Base-by-base conservation (phyloP, 257 asterid species). In the Primulina eburnea region DNA sequence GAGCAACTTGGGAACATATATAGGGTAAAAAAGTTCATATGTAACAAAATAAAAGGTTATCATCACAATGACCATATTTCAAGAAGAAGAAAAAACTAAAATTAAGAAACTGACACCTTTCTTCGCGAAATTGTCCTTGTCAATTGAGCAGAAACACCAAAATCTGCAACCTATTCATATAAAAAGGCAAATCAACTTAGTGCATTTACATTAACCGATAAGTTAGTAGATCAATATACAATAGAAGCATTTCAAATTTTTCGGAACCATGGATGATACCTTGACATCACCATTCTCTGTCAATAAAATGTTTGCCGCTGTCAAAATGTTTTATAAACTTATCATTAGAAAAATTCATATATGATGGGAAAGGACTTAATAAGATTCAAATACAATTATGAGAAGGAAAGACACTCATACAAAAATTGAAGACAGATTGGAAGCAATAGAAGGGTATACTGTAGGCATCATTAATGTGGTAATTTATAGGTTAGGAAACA, bases 121-220 rank as follows among this genome's bases (percentile, higher is more conserved):
- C 99, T 88, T 77, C 97, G 85, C 24, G 99, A 94, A 77, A 94
- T 94, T 43, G 99, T 94, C 71, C 96, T 80, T 7, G 99, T 94
- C 75, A 94, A 75, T 81, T 94, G 99, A 65, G 97, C 99, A 81
- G 99, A 94, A 84, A 94, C 99, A n/a, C 99, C 99, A 80, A 94
- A 94, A 84, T 94, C 99, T 72, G 99, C 99, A 76, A 94, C 99
- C 99, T 93, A 71, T 57, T 66, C 61, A 14, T 14, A 52, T 9
- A 58, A 28, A 69, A 14, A 24, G 34, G n/a, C 28, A 60, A 70
- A 69, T 62, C 55, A 57, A 64, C 28, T 71, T 32, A 21, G 14
- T 17, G n/a, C 21, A 74, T 8, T 34, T 38, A 58, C 35, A 43
- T 10, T 59, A 59, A 30, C 71, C 18, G 32, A 53, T 8, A 65